Conservation (phyloP, 495 filamentous ascomycete genomes). For the Echria macrotheca region DNA sequence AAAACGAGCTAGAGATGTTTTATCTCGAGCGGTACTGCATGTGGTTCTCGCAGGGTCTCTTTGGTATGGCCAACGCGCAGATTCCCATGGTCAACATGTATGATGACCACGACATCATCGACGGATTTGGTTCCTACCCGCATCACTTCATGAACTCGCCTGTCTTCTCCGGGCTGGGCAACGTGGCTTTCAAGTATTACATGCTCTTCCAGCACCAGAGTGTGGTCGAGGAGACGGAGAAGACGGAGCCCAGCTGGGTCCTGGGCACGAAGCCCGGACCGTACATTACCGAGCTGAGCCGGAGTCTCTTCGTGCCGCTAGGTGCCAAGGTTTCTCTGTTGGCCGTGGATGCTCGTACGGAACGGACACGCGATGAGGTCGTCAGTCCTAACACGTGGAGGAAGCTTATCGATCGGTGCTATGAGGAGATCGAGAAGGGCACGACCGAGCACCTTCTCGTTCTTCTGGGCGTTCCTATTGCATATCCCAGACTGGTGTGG, state of each 20-base stretch:
- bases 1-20: conserved; percentile 77
- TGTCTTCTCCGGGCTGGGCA: conserved; percentile 83
- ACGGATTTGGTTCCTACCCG: conserved; percentile 91
- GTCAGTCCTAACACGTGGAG: conserved; percentile 77
- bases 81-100: conserved; percentile 98
- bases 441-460: conserved; percentile 87
- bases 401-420: conserved; percentile 76
- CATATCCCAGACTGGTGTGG: conserved; percentile 83
- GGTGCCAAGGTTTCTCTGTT: conserved; percentile 75
- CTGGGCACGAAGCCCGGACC: conserved; percentile 75
- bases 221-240: conserved; percentile 67
- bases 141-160: conserved; percentile 87
- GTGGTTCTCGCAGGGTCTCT: conserved; percentile 96
- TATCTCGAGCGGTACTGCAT: conserved; percentile 78
- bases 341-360: conserved; percentile 86
- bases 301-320: conserved; percentile 80
- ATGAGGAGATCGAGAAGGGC: conserved; percentile 72
- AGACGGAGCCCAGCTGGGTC: conserved; percentile 86
- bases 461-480: conserved; percentile 78
- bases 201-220: conserved; percentile 97
- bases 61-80: conserved; percentile 84
- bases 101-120: conserved; percentile 97
- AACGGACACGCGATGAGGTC: conserved; percentile 75
- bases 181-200: conserved; percentile 95
- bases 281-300: conserved; percentile 80